A percentile compares a stretch with the other conserved stretches of the same genome.
These are phyloP conservation scores for Globisporangium solare DNA, from an alignment of 352 stramenopile species.

Conservation along the genomic window DNA sequence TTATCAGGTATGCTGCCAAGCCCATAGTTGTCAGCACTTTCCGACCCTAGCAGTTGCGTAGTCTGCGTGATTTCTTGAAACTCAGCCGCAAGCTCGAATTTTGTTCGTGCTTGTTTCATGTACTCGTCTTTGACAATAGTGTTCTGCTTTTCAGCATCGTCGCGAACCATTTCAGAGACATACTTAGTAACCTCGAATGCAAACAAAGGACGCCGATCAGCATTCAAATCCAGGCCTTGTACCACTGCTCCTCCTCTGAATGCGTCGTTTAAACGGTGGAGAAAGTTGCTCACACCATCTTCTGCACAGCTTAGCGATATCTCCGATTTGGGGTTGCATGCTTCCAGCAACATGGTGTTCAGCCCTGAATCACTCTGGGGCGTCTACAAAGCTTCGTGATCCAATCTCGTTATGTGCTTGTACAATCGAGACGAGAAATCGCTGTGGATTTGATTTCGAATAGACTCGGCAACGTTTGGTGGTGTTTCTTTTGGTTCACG, in stretches of 20 bases:
- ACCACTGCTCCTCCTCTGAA: constrained; percentile 45
- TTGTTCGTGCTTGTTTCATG: constrained; percentile 48
- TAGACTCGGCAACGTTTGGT: constrained; percentile 24
- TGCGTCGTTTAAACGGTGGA: constrained; percentile 52
- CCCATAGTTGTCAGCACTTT: constrained; percentile 29
- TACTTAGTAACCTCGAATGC: constrained; percentile 36
- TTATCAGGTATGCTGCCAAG: constrained; percentile 38
- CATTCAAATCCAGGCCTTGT: constrained; percentile 23
- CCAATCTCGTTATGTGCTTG: constrained; percentile 21
- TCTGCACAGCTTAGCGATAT: constrained; percentile 27
- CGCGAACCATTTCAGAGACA: constrained; percentile 26
- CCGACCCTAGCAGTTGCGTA: constrained; percentile 26
- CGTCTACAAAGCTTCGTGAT: constrained; percentile 2
- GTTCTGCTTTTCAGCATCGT: constrained; percentile 42
- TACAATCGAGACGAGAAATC: constrained; percentile 34
- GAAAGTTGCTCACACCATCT: constrained; percentile 54
- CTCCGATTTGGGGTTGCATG: constrained; percentile 39
- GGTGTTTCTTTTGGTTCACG: constrained; percentile 44
- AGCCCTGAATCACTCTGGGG: neutral
- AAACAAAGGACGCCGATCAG: constrained; percentile 19
- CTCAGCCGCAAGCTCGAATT: constrained; percentile 46
- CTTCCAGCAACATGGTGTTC: constrained; percentile 51
- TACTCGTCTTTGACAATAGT: constrained; percentile 38
- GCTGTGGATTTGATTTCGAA: constrained; percentile 43
- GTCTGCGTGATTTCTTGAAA: constrained; percentile 61